Evolutionary conservation across 2,329 filamentous ascomycete genomes (phyloP), one percentile per base, ranked within the genome.

Genomic region (Aspergillus tanneri): DNA sequence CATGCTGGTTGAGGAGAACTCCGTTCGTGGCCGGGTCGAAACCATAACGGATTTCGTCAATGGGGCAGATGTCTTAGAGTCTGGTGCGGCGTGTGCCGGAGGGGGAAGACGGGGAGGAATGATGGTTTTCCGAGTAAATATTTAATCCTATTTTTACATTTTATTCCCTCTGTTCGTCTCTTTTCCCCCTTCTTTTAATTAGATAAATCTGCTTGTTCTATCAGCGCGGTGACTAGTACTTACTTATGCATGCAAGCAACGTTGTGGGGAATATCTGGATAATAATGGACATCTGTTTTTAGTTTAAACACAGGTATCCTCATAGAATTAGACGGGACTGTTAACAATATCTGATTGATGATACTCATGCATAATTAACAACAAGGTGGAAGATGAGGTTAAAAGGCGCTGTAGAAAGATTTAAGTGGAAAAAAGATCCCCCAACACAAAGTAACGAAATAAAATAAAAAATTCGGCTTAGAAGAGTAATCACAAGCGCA

Each of bases 1-100:
- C n/a, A 52, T 58, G 21, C 53, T 73, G 45, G 63, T 72, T 3
- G 66, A 70, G 51, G 57, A 59, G 19, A 58, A 64, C n/a, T 59
- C 60, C 37, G 36, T 73, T 25, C 62, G 57, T 25, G 67, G 66
- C 3, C 55, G 63, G n/a, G 61, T 68, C 18, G 62, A 67, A 42
- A 56, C 53, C 24, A 59, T 69, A 4, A 64, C 68, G 47, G 65
- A 67, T 46, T 40, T 74, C 12, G 47, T 65, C 21, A 48, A 67
- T 38, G 70, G 67, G 4, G 60, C 56, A n/a, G 60, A 67, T 40
- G 59, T 69, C 5, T 60, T 73, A 46, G 58, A 54, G 44, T 57
- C 55, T 28, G 59, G 54, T n/a, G 64, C 66, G 24, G 60, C 59
- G 35, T 59, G 56, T 10, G 57, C 59, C 43, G 67, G 53, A 22